Evolutionary conservation across 2,329 filamentous ascomycete species (phyloP).

Genomic region (Hypoxylon sp.): DNA sequence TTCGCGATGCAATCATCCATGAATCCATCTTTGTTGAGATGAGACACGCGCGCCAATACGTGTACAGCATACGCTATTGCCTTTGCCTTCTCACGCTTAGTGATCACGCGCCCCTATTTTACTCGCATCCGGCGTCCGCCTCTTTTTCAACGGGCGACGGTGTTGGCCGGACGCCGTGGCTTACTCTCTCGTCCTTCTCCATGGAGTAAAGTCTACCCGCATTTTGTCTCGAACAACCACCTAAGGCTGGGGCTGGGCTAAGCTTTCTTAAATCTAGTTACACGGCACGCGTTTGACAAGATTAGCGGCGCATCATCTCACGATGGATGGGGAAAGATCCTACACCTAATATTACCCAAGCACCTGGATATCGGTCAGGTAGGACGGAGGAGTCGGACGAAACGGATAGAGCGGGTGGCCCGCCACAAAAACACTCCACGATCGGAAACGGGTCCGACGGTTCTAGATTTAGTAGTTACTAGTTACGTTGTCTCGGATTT

Average conservation of each 20-base stretch:
- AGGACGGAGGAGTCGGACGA: slow-evolving; percentile 13
- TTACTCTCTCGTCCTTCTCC: background rate
- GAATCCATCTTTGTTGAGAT: slow-evolving; percentile 33
- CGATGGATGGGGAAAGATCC: background rate
- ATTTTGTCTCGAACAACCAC: background rate
- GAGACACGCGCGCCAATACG: slow-evolving; percentile 22
- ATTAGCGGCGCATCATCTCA: slow-evolving; percentile 36
- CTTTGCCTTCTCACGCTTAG: background rate
- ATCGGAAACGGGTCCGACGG: slow-evolving; percentile 35
- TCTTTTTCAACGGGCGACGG: slow-evolving; percentile 22
- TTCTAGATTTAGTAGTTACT: background rate
- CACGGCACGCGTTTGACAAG: slow-evolving; percentile 37
- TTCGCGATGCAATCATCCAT: background rate
- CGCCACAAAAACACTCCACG: slow-evolving; percentile 32
- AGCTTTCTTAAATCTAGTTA: slow-evolving; percentile 19
- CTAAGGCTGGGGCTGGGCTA: background rate
- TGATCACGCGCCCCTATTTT: slow-evolving; percentile 8
- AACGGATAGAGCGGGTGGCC: slow-evolving; percentile 20
- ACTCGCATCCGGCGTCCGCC: slow-evolving; percentile 1
- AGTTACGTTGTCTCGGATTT: slow-evolving; percentile 34
- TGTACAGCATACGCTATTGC: slow-evolving; percentile 5
- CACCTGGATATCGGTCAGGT: background rate
- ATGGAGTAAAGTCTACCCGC: slow-evolving; percentile 2
- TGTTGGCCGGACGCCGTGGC: slow-evolving; percentile 15
- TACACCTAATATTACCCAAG: background rate